Conservation (phyloP, 208 protist genomes). For the Lotmaria passim region DNA sequence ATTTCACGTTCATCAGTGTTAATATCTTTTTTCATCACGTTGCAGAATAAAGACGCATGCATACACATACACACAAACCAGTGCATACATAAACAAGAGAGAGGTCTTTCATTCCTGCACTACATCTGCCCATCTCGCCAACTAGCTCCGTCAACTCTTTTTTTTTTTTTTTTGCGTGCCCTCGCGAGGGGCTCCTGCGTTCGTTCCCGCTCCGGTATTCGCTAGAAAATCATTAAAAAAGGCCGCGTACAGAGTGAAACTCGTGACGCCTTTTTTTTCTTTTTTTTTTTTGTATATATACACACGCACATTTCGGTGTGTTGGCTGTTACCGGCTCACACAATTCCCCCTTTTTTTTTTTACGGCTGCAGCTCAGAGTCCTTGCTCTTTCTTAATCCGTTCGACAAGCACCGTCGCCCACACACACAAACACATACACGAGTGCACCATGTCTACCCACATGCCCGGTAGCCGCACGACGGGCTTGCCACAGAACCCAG, state of each 20-base stretch:
- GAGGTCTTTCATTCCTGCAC: not conserved
- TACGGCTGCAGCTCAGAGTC: too few relatives aligned
- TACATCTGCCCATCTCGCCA: not conserved
- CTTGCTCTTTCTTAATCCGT: too few relatives aligned
- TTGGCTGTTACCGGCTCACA: too few relatives aligned
- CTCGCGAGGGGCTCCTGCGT: not conserved
- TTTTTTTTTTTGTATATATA: too few relatives aligned
- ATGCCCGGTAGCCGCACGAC: slow-evolving; percentile 18
- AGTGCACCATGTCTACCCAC: slow-evolving; percentile 16
- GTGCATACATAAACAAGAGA: not conserved
- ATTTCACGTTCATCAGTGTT: too few relatives aligned
- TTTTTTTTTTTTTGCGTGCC: not conserved
- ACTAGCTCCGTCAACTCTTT: not conserved
- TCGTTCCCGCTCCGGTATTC: not conserved
- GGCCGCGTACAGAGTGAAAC: too few relatives aligned
- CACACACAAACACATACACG: too few relatives aligned
- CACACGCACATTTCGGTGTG: too few relatives aligned
- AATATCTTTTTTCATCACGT: not conserved
- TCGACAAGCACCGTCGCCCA: not conserved
- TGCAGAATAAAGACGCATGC: not conserved
- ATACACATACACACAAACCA: slow-evolving; percentile 29
- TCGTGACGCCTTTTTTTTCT: too few relatives aligned
- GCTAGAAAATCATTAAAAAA: too few relatives aligned
- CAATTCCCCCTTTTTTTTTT: too few relatives aligned
- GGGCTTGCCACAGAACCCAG: slow-evolving; percentile 18